Conservation (phyloP, 805 yeast genomes). For the Maudiozyma bulderi region DNA sequence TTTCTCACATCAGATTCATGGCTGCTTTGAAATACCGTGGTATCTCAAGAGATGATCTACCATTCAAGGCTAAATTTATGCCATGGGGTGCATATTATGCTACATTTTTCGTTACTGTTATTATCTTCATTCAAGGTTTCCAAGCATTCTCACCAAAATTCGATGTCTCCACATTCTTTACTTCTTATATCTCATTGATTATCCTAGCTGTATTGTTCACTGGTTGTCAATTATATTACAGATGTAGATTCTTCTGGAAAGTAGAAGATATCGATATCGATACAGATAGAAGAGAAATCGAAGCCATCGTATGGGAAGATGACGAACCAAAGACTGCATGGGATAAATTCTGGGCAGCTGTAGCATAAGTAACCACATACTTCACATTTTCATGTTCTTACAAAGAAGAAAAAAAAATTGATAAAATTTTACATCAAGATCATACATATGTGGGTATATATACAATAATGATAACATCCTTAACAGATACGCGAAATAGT, state of each 20-base stretch:
- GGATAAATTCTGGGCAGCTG: constrained; percentile 44
- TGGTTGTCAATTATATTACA: constrained; percentile 42
- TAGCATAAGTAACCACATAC: constrained; percentile 13
- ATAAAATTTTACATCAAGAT: too few relatives aligned
- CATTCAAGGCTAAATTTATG: constrained; percentile 57
- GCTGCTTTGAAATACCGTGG: constrained; percentile 48
- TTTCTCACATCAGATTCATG: constrained; percentile 56
- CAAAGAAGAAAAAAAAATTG: not conserved
- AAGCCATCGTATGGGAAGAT: constrained; percentile 46
- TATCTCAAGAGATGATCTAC: constrained; percentile 53
- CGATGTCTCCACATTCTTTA: constrained; percentile 47
- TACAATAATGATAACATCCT: too few relatives aligned
- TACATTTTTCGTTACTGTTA: constrained; percentile 39
- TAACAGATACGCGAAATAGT: too few relatives aligned
- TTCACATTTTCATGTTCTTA: not conserved
- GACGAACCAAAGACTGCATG: constrained; percentile 40
- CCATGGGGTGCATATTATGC: constrained; percentile 60
- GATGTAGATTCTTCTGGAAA: constrained; percentile 37
- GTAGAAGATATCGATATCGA: constrained; percentile 55
- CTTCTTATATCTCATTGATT: constrained; percentile 54
- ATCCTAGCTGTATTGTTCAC: constrained; percentile 42
- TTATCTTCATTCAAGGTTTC: constrained; percentile 64
- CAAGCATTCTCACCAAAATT: constrained; percentile 46
- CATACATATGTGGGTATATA: too few relatives aligned
- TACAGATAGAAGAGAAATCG: constrained; percentile 52